Base-by-base conservation (phyloP, 1,284 basidiomycete genomes). In the Vanrija sp. region DNA sequence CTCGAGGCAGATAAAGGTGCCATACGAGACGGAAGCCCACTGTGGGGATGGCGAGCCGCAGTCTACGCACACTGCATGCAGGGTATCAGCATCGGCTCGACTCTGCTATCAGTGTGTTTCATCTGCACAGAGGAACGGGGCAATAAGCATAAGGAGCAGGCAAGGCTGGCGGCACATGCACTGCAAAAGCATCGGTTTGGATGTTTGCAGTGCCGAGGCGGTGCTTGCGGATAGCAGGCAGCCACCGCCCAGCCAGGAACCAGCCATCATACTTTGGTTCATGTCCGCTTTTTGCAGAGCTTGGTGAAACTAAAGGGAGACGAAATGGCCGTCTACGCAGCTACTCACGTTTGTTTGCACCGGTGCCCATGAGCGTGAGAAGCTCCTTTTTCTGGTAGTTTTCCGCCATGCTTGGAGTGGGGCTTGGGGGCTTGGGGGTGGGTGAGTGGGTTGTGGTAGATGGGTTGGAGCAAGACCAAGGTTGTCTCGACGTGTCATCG, bases 1-100 rank as follows among this genome's bases (percentile, higher is more conserved):
- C 84, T 89, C 77, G 38, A 97, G 80, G 74, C 93, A 97, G 60
- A 96, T 82, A 72, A 94, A 93, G 47, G 89, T 81, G 49, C 88
- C 91, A 49, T 73, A 64, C 57, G 62, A 64, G 55, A 70, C 60
- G 62, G 85, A 86, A n/a, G 89, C 88, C 91, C 91, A 95, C 72
- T 94, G 89, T 1, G 90, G 91, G 66, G 89, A 88, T 14, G 88
- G 89, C 55, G 88, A 90, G 15, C 77, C 75, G 67, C 91, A 95
- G 71, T 94, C 90, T 27, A 82, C 80, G 68, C 90, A 94, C 47
- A 78, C 78, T 78, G 48, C 4, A n/a, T 18, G 31, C 31, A 31
- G 31, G 31, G 31, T 31, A 31, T 31, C 31, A 31, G 31, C 31
- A 25, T 43, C 31, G 31, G 31, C 31, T 31, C 31, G n/a, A 14